A percentile compares a stretch with the other conserved stretches of the same genome.
These are phyloP conservation scores for Dendrostoma leiphaemia DNA, from an alignment of 2,329 filamentous ascomycete species.

Conservation along the genomic window DNA sequence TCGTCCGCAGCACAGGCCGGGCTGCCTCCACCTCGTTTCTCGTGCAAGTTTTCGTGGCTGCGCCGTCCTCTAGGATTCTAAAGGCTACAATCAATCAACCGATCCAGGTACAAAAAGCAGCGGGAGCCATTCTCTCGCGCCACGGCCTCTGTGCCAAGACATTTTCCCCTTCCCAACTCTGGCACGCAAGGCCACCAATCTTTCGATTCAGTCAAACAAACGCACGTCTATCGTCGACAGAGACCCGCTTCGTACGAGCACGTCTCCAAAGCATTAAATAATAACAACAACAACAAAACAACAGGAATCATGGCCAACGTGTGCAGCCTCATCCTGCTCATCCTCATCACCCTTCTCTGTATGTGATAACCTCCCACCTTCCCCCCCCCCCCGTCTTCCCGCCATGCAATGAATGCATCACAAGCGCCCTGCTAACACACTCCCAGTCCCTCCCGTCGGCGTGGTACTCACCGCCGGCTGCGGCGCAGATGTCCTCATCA, in stretches of 20 bases:
- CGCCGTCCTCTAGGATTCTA: neutral
- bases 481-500: conserved; percentile 63
- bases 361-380: neutral
- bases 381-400: neutral
- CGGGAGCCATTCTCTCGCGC: no score
- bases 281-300: neutral
- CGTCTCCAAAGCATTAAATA: neutral
- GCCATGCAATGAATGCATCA: neutral
- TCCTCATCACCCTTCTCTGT: conserved; percentile 18
- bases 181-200: neutral
- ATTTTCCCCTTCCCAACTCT: neutral
- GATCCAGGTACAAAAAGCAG: neutral
- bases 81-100: no score
- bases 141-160: neutral
- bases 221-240: neutral
- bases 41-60: neutral
- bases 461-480: conserved; percentile 65
- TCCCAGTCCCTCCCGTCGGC: conserved; percentile 62
- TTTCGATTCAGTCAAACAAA: neutral
- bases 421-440: conserved; percentile 1
- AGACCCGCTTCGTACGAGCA: neutral
- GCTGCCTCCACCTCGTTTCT: neutral
- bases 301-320: conserved; percentile 12
- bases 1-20: neutral
- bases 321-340: conserved; percentile 11